These are phyloP conservation scores for Lentinula guzmanii DNA, from an alignment of 768 basidiomycete species.

Conservation along the genomic window DNA sequence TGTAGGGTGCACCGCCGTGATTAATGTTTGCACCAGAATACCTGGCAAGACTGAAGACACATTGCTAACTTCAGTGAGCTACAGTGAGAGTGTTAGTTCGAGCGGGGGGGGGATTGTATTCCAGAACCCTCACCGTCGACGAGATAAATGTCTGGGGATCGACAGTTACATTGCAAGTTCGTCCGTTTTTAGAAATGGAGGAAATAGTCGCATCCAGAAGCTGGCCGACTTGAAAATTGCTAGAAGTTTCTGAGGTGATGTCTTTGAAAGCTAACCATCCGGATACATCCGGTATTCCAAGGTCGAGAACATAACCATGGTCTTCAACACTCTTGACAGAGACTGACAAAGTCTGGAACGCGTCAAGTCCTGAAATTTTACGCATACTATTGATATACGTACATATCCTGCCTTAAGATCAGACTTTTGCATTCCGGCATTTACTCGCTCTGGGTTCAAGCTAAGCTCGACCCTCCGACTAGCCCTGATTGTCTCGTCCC, in stretches of 20 bases:
- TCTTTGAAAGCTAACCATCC: conserved; percentile 86
- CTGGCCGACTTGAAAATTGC: conserved; percentile 53
- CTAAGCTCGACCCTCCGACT: conserved; percentile 82
- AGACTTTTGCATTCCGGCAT: conserved; percentile 67
- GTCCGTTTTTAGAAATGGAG: conserved; percentile 68
- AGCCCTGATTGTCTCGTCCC: conserved; percentile 61
- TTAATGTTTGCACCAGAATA: conserved; percentile 69
- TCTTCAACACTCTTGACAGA: conserved; percentile 86
- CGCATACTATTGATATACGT: conserved; percentile 26
- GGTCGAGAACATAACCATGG: conserved; percentile 87
- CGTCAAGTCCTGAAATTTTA: not conserved
- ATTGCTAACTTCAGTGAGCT: conserved; percentile 75
- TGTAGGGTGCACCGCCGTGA: conserved; percentile 66
- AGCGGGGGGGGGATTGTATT: not conserved
- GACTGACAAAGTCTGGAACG: conserved; percentile 60
- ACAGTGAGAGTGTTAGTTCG: not conserved
- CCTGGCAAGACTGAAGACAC: conserved; percentile 86
- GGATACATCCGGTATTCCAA: conserved; percentile 72
- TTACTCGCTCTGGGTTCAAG: conserved; percentile 79
- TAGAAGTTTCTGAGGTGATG: conserved; percentile 32
- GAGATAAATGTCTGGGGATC: conserved; percentile 42
- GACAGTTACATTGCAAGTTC: conserved; percentile 66
- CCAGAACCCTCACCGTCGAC: conserved; percentile 42
- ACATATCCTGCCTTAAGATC: conserved; percentile 77
- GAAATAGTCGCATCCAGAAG: conserved; percentile 62